Base-by-base conservation (phyloP, 176 grass and related monocot species). In the Raddia guianensis region DNA sequence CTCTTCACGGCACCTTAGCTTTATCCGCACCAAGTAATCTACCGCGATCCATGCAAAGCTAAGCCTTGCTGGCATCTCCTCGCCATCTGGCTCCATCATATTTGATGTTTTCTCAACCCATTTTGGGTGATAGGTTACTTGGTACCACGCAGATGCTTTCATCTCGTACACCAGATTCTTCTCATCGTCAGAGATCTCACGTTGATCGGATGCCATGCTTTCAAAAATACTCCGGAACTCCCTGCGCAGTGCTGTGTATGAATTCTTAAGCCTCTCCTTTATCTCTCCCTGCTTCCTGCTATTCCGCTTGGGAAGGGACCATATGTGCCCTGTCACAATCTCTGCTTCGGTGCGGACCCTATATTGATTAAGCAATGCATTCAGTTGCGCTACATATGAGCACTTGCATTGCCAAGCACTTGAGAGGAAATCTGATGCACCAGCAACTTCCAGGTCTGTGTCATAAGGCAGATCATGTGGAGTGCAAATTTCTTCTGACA, bases 91-190 rank as follows among this genome's bases (percentile, higher is more conserved):
- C 37, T 77, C 73, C 2, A 83, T 51, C 70, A 87, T 81, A 70
- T 85, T 90, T 50, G 35, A 78, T 3, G 74, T 84, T 67, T 90
- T 91, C 35, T 70, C 70, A 13, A 89, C 58, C 95, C 92, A 94
- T 42, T 84, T 81, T 18, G 86, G 84, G 74, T 94, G 92, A 76
- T 98, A 94, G 40, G 92, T 94, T 34, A 98, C 92, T 64, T 93
- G 92, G 78, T 98, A 98, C 95, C 95, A 98, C 46, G 92, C 92
- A 1, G 95, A 94, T 20, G 90, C 86, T 81, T 86, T 98, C 84
- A 49, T 85, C 81, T 94, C 92, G 27, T 89, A 97, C 18, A 76
- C 6, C 18, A 9, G 3, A n/a, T 78, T 82, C 72, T 87, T 94
- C 66, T 86, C 87, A 2, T 92, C 88, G 49, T 92, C 86, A 9